Base-by-base conservation (phyloP, 805 yeast species). In the Metschnikowia shivogae region DNA sequence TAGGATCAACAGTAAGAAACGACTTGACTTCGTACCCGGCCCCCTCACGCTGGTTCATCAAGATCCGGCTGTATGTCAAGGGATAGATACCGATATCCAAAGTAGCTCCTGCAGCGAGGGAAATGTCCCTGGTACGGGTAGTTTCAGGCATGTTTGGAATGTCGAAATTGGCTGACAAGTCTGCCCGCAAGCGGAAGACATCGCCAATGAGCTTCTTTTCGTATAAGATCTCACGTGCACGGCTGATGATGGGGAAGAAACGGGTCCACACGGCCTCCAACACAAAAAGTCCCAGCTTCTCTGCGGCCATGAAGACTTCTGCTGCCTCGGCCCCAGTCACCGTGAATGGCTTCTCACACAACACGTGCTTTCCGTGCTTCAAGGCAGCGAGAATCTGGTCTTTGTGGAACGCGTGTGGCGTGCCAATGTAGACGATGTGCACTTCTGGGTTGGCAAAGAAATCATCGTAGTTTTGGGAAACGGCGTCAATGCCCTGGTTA, bases 241-340 rank as follows among this genome's bases (percentile, higher is more conserved):
- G 62, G 14, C 55, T 50, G 17, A 72, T 56, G 4, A 75, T 47
- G 2, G 84, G 84, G 63, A 76, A 73, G 50, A 73, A 77, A 39
- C 80, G 65, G 5, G 81, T 72, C 83, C 83, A 78, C 42, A 76
- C 72, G 4, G 77, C 85, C 58, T 80, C 86, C 82, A 80, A 74
- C 31, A 80, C 61, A 48, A 74, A 77, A 39, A 69, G 55, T 1
- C 66, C 63, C 56, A 72, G 69, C 44, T 57, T 48, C 52, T 64
- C 63, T 3, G 84, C 84, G 37, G 70, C 63, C 1, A 56, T 63
- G 39, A 69, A 58, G 9, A 79, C 54, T 34, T 67, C 72, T 26
- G 61, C 51, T 6, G 78, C 68, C 44, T 79, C 80, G 17, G 59
- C 58, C 3, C 60, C 61, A 48, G 76, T 78, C 41, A 79, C 68